Evolutionary conservation across 2,329 filamentous ascomycete genomes (phyloP).

Genomic region (Aspergillus viridinutans): DNA sequence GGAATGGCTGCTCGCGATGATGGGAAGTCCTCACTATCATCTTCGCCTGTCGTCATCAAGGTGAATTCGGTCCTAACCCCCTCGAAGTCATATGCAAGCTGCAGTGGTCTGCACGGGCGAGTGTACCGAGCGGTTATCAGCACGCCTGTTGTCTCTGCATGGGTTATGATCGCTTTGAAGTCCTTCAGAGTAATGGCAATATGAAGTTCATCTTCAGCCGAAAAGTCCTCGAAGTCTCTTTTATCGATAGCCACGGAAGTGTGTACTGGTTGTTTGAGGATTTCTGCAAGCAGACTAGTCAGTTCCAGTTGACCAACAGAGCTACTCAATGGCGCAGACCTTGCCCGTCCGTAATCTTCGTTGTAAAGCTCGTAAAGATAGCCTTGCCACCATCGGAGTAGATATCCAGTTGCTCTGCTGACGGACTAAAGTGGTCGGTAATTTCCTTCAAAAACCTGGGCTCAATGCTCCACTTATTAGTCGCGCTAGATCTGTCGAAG

Average conservation of each 20-base stretch:
- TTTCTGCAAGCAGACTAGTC: constrained; percentile 42
- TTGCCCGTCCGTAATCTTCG: constrained; percentile 59
- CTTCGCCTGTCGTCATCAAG: constrained; percentile 61
- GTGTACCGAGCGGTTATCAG: constrained; percentile 57
- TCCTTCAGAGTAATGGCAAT: constrained; percentile 62
- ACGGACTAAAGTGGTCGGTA: constrained; percentile 60
- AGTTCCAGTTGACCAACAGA: constrained; percentile 1
- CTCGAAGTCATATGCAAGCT: constrained; percentile 55
- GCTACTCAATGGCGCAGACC: constrained; percentile 32
- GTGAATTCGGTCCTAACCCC: constrained; percentile 59
- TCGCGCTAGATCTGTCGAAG: constrained; percentile 54
- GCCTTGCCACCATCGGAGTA: constrained; percentile 55
- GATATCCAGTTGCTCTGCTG: constrained; percentile 62
- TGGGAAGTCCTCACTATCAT: constrained; percentile 35
- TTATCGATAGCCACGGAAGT: constrained; percentile 61
- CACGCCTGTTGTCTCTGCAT: constrained; percentile 56
- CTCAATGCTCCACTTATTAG: constrained; percentile 57
- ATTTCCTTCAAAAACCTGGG: constrained; percentile 56
- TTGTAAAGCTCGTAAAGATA: constrained; percentile 63
- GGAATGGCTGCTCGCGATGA: constrained; percentile 39
- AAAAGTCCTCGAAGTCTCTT: constrained; percentile 58
- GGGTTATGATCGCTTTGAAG: constrained; percentile 60
- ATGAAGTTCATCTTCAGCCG: constrained; percentile 56
- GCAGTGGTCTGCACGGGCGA: constrained; percentile 55
- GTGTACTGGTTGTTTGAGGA: constrained; percentile 61